phyloP scores from a whole-genome alignment of 768 basidiomycete genomes.

The Rickenella mellea region DNA sequence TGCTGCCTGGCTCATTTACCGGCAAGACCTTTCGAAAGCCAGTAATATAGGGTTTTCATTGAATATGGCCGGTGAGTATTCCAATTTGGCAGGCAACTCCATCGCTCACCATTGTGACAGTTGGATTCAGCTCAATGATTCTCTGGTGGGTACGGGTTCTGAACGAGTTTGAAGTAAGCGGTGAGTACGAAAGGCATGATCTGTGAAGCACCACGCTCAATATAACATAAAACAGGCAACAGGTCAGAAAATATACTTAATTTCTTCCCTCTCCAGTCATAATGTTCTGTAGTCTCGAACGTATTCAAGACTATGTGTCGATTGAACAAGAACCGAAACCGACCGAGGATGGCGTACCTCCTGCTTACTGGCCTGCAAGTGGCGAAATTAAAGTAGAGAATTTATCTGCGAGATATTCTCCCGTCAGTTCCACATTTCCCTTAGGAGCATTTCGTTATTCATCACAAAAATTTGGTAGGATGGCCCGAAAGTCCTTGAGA shows the following conservation, averaged over 20 bases:
- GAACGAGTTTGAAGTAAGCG: constrained; percentile 37
- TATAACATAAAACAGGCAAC: constrained; percentile 11
- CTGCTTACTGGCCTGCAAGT: constrained; percentile 56
- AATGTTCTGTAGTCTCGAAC: constrained; percentile 27
- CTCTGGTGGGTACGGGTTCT: constrained; percentile 37
- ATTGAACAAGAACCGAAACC: constrained; percentile 45
- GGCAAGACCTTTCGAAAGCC: constrained; percentile 25
- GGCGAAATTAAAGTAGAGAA: constrained; percentile 44
- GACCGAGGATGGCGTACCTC: constrained; percentile 34
- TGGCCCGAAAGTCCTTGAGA: constrained; percentile 47
- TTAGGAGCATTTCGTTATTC: no score
- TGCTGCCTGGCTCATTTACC: constrained; percentile 44
- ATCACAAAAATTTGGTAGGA: constrained; percentile 22
- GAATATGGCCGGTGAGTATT: constrained; percentile 32
- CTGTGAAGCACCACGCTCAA: not conserved
- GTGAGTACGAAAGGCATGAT: constrained; percentile 13
- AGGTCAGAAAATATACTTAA: constrained; percentile 11
- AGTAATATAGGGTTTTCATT: constrained; percentile 30
- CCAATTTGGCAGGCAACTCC: no score
- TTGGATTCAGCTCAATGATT: constrained; percentile 47
- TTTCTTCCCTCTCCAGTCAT: not conserved
- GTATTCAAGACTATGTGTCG: constrained; percentile 44
- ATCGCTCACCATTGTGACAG: no score
- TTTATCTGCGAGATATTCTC: constrained; percentile 39
- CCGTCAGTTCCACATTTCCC: constrained; percentile 10